Base-by-base conservation (phyloP, 768 basidiomycete species). In the Porphyrellus cyaneotinctus region DNA sequence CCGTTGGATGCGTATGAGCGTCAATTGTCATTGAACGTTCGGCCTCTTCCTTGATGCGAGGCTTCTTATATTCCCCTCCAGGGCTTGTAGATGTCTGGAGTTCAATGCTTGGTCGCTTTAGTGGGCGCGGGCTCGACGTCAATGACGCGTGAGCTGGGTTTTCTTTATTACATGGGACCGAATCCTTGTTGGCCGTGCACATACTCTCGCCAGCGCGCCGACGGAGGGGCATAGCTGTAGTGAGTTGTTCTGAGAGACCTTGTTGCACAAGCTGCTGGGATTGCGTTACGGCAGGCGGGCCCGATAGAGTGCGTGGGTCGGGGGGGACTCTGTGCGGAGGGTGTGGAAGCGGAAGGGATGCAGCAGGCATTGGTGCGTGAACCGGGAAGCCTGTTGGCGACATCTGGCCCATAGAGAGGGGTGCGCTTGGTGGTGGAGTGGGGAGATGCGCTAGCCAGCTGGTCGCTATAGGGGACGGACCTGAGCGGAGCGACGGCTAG, bases 81-180 rank as follows among this genome's bases (percentile, higher is more conserved):
- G 53, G 56, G 43, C 30, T 43, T 11, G 28, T 18, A 15, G 43
- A 45, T 36, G 43, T 39, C 43, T 55, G 56, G 9, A 48, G 5
- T 22, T 53, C 62, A 23, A 54, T 43, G 20, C 24, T 60, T 24
- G 58, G 43, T 42, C 67, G 62, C 24, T 67, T 67, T 35, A 36
- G 37, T 37, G 50, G 36, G 15, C 45, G 53, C 12, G 49, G 47
- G 17, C 30, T 54, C 2, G 56, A 49, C 13, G 35, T 24, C 26
- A 28, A 30, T 15, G 28, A 8, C 11, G 17, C 18, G 10, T 43
- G 36, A 30, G 26, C 20, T 4, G 46, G 14, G 18, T 11, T 28
- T 43, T 50, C 51, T 38, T 43, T 20, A 43, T 9, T 0, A 26
- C 15, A 30, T 31, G 37, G 12, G 28, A 9, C n/a, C n/a, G 43